Percentiles rank a stretch among this genome's conserved stretches.
phyloP scores from a whole-genome alignment of 768 basidiomycete genomes.

The Lepiota brunneoincarnata region DNA sequence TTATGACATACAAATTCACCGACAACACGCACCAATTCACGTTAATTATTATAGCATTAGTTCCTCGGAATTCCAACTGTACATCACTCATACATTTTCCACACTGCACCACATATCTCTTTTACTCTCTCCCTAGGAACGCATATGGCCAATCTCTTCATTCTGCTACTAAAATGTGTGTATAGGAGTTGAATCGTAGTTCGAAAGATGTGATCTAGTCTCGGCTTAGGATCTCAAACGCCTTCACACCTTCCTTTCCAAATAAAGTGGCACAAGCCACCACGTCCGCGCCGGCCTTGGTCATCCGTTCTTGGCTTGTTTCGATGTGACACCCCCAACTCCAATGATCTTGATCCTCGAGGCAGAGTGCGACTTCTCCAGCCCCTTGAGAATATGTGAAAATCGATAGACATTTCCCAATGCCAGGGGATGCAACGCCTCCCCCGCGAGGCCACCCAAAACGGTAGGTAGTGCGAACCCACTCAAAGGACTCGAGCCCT shows the following conservation, averaged over 20 bases:
- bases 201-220: constrained; percentile 5
- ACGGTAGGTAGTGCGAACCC: constrained; percentile 61
- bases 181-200: constrained; percentile 1
- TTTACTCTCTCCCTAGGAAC: constrained; percentile 1
- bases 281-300: constrained; percentile 66
- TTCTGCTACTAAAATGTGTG: constrained; percentile 3
- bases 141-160: neutral
- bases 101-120: neutral
- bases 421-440: constrained; percentile 69
- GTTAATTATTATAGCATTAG: constrained; percentile 11
- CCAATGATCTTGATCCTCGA: constrained; percentile 62
- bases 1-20: constrained; percentile 4
- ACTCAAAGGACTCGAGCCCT: neutral
- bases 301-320: constrained; percentile 64
- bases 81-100: neutral
- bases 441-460: constrained; percentile 76
- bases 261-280: constrained; percentile 60
- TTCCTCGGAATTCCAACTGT: constrained; percentile 1
- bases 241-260: constrained; percentile 51
- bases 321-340: constrained; percentile 75
- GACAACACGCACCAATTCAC: constrained; percentile 3
- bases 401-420: constrained; percentile 77
- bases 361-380: constrained; percentile 18
- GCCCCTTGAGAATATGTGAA: constrained; percentile 40
- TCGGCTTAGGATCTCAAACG: constrained; percentile 41